Base-by-base conservation (phyloP, 2,329 filamentous ascomycete genomes). In the Verticillium longisporum region DNA sequence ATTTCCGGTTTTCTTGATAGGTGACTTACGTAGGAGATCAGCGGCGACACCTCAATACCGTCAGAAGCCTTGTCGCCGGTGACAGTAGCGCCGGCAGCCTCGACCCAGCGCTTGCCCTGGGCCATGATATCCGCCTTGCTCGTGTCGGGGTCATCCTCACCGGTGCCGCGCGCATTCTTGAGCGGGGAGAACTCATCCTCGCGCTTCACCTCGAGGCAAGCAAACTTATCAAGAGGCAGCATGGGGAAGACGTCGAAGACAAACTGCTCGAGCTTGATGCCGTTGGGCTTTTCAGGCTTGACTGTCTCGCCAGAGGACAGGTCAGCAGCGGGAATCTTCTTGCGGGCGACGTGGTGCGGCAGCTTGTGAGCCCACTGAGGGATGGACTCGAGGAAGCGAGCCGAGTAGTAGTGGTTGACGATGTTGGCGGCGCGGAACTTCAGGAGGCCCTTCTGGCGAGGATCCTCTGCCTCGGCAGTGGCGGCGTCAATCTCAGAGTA, bases 341-440 rank as follows among this genome's bases (percentile, higher is more conserved):
- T 99, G 75, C 90, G 88, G 55, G 95, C 95, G 65, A 99, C 88
- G 81, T 99, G 95, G 76, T 98, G 95, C 15, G 94, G 94, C 59
- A 99, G 85, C 75, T 88, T 87, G 78, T 92, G 83, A 18, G 86
- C 87, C 91, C 92, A 97, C 68, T 87, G 79, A 61, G 95, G 92
- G 68, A 97, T 97, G 65, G 86, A 89, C 75, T 97, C 90, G 56
- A 99, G 84, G 84, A 97, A 98, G 67, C 84, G 80, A 82, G 93
- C 94, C 56, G 92, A 96, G 81, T 99, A 99, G 85, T 98, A 99
- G 83, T 99, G 95, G 83, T 99, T 99, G 79, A 99, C 95, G 69
- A 99, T 99, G 81, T 99, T 99, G 71, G 94, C 95, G 61, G 95
- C 94, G 64, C 95, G 90, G 87, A 97, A 98, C 78, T 94, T 96